Evolutionary conservation across 2,329 filamentous ascomycete genomes (phyloP).

Genomic region (Dactylellina sp.): DNA sequence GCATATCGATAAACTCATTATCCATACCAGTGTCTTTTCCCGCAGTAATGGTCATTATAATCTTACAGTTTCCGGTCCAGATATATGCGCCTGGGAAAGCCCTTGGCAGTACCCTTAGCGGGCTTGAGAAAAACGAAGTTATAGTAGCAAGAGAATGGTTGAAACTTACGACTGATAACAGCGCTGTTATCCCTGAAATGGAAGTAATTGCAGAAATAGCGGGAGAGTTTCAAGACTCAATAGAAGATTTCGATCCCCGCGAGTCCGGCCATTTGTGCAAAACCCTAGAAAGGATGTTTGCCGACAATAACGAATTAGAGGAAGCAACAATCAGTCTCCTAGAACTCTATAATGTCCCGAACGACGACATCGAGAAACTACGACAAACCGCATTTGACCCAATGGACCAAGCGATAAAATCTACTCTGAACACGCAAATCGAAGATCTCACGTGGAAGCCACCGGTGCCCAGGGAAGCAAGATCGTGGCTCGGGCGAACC

Average conservation of each 20-base stretch:
- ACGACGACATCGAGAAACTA: constrained; percentile 11
- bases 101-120: not conserved
- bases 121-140: constrained; percentile 23
- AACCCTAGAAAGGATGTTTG: constrained; percentile 10
- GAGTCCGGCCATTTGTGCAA: constrained; percentile 14
- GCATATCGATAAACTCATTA: not conserved
- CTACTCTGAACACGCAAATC: constrained; percentile 20
- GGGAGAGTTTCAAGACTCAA: constrained; percentile 26
- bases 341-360: constrained; percentile 3
- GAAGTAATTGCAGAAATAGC: constrained; percentile 14
- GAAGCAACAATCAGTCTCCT: not conserved
- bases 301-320: constrained; percentile 2
- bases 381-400: constrained; percentile 14
- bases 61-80: not conserved
- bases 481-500: constrained; percentile 11
- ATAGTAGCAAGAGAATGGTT: constrained; percentile 16
- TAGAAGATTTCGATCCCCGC: not conserved
- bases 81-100: constrained; percentile 2
- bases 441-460: constrained; percentile 26
- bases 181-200: not conserved
- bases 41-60: not conserved
- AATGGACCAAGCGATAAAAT: constrained; percentile 31
- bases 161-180: constrained; percentile 19
- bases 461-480: constrained; percentile 6
- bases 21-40: not conserved